Base-by-base conservation (phyloP, 495 filamentous ascomycete genomes). In the Oidiodendron maius region DNA sequence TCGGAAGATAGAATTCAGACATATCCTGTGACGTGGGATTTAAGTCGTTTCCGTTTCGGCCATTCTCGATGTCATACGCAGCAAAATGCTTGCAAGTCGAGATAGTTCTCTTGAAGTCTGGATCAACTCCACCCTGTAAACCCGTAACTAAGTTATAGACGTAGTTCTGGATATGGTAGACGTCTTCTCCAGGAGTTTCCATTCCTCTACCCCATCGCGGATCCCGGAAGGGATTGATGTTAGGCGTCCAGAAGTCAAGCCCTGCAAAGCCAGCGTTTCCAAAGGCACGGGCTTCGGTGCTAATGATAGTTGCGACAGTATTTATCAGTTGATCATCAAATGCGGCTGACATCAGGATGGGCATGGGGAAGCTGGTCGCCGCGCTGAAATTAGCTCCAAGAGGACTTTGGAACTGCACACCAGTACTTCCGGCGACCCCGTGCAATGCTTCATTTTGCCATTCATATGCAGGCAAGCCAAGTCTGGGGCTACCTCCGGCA, bases 51-150 rank as follows among this genome's bases (percentile, higher is more conserved):
- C 58, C 47, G 43, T 68, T 58, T 23, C 68, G 51, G 55, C 50
- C 46, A 41, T 63, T 16, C 22, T 52, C 63, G 30, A 61, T 54
- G 62, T 64, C 71, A 47, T 85, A 82, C 0, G 74, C 79, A 11
- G 74, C 79, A 49, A 64, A 84, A 57, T 84, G 80, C 56, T 82
- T 84, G 40, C 75, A 78, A 2, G 76, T 84, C 4, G 78, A 74
- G 8, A 79, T 71, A 12, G 83, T 56, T 54, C 76, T 50, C 16
- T 51, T 39, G 10, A 47, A 36, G 26, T 54, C 52, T 1, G 10
- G 46, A 51, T 1, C 35, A 20, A 77, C 61, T 1, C 71, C 72
- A n/a, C 80, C 80, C 50, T 85, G 75, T 9, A 85, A 64, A 22
- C 79, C 80, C 2, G 68, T 71, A 48, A 83, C 74, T 50, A 82